Conservation (phyloP, 2,329 filamentous ascomycete species). For the Colletotrichum navitas region DNA sequence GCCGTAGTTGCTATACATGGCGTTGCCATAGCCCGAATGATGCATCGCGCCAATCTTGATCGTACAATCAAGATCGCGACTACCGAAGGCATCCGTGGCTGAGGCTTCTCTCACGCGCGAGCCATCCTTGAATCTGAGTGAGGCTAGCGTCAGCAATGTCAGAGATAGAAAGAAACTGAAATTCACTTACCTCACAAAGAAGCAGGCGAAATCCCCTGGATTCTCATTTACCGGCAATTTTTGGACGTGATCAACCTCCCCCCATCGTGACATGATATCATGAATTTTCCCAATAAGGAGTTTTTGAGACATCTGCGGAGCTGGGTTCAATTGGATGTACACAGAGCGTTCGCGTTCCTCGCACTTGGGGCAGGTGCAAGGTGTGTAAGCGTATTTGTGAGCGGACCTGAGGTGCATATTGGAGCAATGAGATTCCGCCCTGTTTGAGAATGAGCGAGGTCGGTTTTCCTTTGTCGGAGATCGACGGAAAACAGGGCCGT, state of each 20-base stretch:
- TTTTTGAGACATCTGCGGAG: neutral
- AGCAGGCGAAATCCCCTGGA: neutral
- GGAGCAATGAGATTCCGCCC: neutral
- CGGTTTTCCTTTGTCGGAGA: constrained; percentile 25
- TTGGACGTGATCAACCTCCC: constrained; percentile 4
- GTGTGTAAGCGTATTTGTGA: constrained; percentile 43
- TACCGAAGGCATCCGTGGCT: neutral
- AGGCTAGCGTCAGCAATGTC: neutral
- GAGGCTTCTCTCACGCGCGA: constrained; percentile 10
- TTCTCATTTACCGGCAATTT: neutral
- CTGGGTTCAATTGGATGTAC: neutral
- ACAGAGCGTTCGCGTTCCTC: constrained; percentile 46
- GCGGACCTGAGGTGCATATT: neutral
- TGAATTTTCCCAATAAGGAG: neutral
- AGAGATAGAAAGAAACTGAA: neutral
- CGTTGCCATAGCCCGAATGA: constrained; percentile 13
- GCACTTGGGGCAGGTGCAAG: constrained; percentile 50
- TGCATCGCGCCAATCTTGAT: constrained; percentile 13
- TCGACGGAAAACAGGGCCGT: constrained; percentile 34
- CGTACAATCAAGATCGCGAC: neutral
- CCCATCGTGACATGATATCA: constrained; percentile 18
- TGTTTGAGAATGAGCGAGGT: constrained; percentile 1
- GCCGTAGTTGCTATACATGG: neutral
- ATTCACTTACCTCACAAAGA: constrained; percentile 16
- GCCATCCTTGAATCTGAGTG: constrained; percentile 11